Evolutionary conservation across 1,139 yeast species (phyloP), one percentile per base, ranked within the genome.

Genomic region (Entelexis paramagnoliae): DNA sequence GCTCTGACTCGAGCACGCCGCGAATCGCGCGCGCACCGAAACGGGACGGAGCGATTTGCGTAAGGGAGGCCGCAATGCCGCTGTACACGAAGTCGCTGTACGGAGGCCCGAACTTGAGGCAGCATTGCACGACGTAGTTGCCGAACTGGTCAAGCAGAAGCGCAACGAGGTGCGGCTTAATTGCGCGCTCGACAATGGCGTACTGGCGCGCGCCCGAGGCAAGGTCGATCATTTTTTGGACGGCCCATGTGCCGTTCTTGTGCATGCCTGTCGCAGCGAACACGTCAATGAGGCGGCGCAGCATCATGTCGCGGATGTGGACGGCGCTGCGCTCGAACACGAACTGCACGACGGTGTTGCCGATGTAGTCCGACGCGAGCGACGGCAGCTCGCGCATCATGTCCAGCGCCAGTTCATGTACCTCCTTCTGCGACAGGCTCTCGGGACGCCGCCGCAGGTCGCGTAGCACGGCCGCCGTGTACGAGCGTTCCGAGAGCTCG

Each of bases 201-300:
- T 78, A 81, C 66, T 89, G 96, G 57, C 87, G 80, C 35, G 77
- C 77, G 1, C 82, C 72, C 48, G 73, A 72, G 9, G 85, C 81
- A 54, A 85, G 81, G 59, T 81, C 84, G 61, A 93, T 88, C 65
- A 91, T 83, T 67, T 91, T 93, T 67, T 93, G 98, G 30, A 95
- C 94, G 2, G 97, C 97, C 98, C 98, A 91, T 4, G 99, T 91
- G 57, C 99, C 99, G 66, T 93, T 91, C 64, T 91, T 91, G 70
- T 91, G 99, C 53, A 87, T 83, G 62, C 97, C 93, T 72, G 91
- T 82, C 62, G 88, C 94, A 1, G 96, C 85, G 58, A 93, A 73
- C 63, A 75, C 85, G 20, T 93, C 95, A 4, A 84, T 74, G 49
- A 93, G 79, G 59, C 78, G 79, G 62, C 83, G 79, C 49, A 91